Base-by-base conservation (phyloP, 164 flowering plant genomes). In the Stephania japonica region DNA sequence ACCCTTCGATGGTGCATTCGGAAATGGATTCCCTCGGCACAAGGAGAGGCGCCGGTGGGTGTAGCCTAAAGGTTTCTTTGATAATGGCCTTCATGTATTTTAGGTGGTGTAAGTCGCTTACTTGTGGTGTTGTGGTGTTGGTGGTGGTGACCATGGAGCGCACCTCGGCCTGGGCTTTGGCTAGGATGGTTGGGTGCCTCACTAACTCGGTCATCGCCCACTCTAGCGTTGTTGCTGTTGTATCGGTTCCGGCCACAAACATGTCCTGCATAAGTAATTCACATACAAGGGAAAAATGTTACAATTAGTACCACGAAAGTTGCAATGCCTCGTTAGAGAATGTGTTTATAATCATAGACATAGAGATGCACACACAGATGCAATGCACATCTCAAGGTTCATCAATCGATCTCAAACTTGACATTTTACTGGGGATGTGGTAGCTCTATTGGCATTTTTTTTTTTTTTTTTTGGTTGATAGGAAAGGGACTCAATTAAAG, bases 201-300 rank as follows among this genome's bases (percentile, higher is more conserved):
- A 76, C 80, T 42, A 86, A 74, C 74, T 86, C 87, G 6, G 90
- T 75, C 84, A 88, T 82, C 2, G 81, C 71, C 92, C 92, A 88
- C 71, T 86, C 92, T 38, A 88, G 71, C 6, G 88, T 84, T 19
- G 89, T 85, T 6, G 87, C 67, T 7, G 90, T 77, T 59, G 90
- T 85, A 53, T 88, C 88, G 0, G 90, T 88, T 68, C 92, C 92
- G 14, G 87, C 90, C 0, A 87, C 87, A 72, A 88, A 87, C 86
- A 88, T 85, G 82, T 87, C 92, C 88, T 85, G 83, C 75, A 38
- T 43, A 56, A n/a, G n/a, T n/a, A n/a, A n/a, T n/a, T n/a, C n/a
- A n/a, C n/a, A n/a, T n/a, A n/a, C n/a, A n/a, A n/a, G n/a, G n/a
- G n/a, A 32, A 32, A 32, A 32, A 32, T 32, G 38, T 32, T 32